phyloP scores from a whole-genome alignment of 345 rosid species.

The Syzygium aromaticum region DNA sequence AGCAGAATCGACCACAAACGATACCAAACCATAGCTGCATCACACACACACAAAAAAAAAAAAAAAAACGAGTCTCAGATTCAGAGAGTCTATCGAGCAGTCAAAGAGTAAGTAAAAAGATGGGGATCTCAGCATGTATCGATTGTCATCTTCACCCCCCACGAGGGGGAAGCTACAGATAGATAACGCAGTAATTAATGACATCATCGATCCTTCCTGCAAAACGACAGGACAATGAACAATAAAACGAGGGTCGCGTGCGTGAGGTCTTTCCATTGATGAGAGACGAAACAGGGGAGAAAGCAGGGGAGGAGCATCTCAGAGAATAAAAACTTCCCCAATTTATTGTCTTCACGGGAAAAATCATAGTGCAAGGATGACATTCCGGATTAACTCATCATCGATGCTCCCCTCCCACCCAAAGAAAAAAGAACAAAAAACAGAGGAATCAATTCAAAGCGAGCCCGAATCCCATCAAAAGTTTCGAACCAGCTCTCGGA shows the following conservation, averaged over 20 bases:
- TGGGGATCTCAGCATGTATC: not conserved
- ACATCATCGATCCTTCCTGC: slow-evolving; percentile 4
- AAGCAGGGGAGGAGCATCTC: not conserved
- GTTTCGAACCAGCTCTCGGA: not conserved
- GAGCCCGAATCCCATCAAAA: not conserved
- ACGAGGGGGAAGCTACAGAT: slow-evolving; percentile 1
- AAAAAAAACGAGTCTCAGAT: not conserved
- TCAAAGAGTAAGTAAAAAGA: not conserved
- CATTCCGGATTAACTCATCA: not conserved
- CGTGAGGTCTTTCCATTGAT: not conserved
- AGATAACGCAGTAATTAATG: slow-evolving; percentile 4
- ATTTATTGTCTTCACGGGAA: not conserved
- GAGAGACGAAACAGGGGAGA: not conserved
- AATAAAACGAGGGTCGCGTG: not conserved
- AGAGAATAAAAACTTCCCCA: not conserved
- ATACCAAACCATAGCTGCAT: not conserved
- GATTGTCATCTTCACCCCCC: not conserved
- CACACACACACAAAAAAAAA: not conserved
- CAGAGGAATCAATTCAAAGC: not conserved
- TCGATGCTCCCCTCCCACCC: not conserved
- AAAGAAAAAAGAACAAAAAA: too few relatives aligned
- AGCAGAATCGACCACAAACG: not conserved
- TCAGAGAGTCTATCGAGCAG: not conserved
- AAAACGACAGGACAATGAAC: not conserved
- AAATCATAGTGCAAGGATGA: not conserved